phyloP scores from a whole-genome alignment of 2,329 filamentous ascomycete genomes.

The Elsinoe australis region DNA sequence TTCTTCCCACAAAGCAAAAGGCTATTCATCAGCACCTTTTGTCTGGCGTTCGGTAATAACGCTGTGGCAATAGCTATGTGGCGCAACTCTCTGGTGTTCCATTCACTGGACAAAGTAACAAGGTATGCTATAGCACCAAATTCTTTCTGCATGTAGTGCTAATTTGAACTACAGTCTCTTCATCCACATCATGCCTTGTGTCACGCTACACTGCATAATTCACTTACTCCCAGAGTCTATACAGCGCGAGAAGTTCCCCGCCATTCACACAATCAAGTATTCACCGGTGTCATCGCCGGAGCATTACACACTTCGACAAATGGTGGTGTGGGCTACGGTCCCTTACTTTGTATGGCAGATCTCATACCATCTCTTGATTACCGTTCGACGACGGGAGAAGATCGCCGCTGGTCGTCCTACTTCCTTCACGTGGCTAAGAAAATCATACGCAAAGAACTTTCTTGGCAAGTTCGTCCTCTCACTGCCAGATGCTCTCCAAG shows the following conservation, averaged over 20 bases:
- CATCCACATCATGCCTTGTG: conserved; percentile 98
- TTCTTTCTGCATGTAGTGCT: background rate
- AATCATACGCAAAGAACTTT: conserved; percentile 81
- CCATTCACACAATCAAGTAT: conserved; percentile 71
- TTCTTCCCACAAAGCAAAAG: conserved; percentile 83
- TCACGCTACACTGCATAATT: conserved; percentile 83
- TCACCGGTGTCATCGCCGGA: conserved; percentile 62
- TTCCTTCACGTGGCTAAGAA: conserved; percentile 93
- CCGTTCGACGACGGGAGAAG: conserved; percentile 85
- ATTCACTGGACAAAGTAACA: conserved; percentile 96
- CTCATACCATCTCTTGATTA: conserved; percentile 89
- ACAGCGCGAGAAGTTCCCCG: conserved; percentile 68
- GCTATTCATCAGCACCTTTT: conserved; percentile 85
- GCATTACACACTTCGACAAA: conserved; percentile 71
- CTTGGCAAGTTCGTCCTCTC: conserved; percentile 78
- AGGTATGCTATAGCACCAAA: too few species aligned
- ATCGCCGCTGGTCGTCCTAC: conserved; percentile 93
- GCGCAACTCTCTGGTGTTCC: conserved; percentile 96
- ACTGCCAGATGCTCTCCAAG: conserved; percentile 68
- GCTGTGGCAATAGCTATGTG: conserved; percentile 98
- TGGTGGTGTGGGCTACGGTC: conserved; percentile 90
- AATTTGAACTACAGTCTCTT: conserved; percentile 56
- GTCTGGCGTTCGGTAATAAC: conserved; percentile 91
- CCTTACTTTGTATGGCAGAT: conserved; percentile 93
- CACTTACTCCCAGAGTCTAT: conserved; percentile 64